phyloP scores from a whole-genome alignment of 176 grass and related monocot genomes.

The Rhynchospora pubera region DNA sequence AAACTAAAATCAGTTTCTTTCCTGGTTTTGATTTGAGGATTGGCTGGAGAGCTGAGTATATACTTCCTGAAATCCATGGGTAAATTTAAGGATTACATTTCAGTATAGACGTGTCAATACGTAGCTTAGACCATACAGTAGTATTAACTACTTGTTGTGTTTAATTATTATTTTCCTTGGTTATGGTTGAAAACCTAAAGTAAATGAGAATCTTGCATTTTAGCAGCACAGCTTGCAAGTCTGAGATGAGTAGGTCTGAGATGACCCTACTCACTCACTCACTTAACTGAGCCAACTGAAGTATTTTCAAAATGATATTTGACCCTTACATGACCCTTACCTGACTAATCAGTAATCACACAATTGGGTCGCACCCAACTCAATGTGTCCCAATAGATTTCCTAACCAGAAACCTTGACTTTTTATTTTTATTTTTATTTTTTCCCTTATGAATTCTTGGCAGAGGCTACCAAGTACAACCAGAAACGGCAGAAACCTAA shows the following conservation, averaged over 20 bases:
- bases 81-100: constrained; percentile 13
- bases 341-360: background rate
- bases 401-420: background rate
- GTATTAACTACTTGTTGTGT: background rate
- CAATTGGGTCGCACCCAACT: background rate
- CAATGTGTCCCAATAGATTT: background rate
- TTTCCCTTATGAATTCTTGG: background rate
- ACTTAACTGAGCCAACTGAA: background rate
- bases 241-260: no score
- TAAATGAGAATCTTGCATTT: background rate
- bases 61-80: constrained; percentile 96
- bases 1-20: constrained; percentile 69
- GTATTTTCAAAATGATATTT: no score
- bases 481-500: no score
- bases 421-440: no score
- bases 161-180: background rate
- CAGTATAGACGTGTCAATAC: background rate
- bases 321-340: no score
- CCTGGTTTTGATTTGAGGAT: constrained; percentile 88
- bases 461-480: background rate
- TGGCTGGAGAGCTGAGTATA: constrained; percentile 93
- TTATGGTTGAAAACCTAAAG: background rate
- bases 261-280: background rate
- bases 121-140: background rate
- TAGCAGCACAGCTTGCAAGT: background rate